Percentiles rank a stretch among this genome's conserved stretches.
phyloP scores from a whole-genome alignment of 441 rosid species.

The Manihot esculenta region DNA sequence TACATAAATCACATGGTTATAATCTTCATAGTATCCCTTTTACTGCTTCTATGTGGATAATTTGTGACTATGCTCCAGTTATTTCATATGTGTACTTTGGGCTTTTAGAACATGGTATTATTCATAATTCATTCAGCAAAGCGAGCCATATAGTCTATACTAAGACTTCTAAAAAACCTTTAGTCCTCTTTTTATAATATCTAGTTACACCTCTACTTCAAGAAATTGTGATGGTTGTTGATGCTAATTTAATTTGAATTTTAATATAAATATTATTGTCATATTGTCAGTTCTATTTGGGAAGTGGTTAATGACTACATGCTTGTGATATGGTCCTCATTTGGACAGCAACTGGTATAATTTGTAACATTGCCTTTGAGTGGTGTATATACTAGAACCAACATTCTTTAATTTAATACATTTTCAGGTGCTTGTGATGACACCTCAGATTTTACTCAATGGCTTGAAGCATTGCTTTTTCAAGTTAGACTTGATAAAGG shows the following conservation, averaged over 20 bases:
- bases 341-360: background rate
- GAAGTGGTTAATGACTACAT: background rate
- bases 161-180: no score
- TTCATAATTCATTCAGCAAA: background rate
- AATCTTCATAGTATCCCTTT: background rate
- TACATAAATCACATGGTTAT: background rate
- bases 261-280: background rate
- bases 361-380: background rate
- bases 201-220: background rate
- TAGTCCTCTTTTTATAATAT: background rate
- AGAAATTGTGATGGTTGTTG: background rate
- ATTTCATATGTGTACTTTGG: background rate
- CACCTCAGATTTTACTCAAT: slow-evolving; percentile 75
- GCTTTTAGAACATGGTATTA: background rate
- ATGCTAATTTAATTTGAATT: no score
- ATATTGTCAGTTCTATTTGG: background rate
- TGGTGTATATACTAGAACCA: background rate
- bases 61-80: background rate
- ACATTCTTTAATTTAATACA: slow-evolving; percentile 13
- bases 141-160: background rate
- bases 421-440: slow-evolving; percentile 90
- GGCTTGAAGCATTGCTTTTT: slow-evolving; percentile 74
- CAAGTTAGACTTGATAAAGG: slow-evolving; percentile 57
- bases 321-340: background rate
- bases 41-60: background rate